A percentile compares a stretch with the other conserved stretches of the same genome.
These are phyloP conservation scores for Pseudozyma hubeiensis DNA, from an alignment of 1,284 basidiomycete species.

Conservation along the genomic window DNA sequence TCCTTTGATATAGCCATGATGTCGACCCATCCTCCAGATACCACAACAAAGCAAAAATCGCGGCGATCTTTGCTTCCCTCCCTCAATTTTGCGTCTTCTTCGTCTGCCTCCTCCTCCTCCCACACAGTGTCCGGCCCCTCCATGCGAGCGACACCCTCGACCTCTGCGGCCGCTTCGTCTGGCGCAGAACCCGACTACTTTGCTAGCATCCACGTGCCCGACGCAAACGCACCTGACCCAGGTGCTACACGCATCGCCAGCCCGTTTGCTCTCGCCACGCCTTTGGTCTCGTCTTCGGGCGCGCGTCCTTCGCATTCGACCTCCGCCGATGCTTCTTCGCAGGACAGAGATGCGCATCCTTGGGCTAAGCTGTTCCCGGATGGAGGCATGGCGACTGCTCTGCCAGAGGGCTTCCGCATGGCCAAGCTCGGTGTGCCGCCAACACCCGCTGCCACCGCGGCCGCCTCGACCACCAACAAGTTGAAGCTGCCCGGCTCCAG, in stretches of 20 bases:
- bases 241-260: slow-evolving; percentile 39
- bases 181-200: slow-evolving; percentile 43
- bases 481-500: slow-evolving; percentile 5
- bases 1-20: slow-evolving; percentile 12
- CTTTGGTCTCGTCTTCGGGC: slow-evolving; percentile 28
- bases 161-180: slow-evolving; percentile 12
- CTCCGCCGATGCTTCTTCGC: neutral
- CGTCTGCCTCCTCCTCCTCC: slow-evolving; percentile 16
- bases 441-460: slow-evolving; percentile 34
- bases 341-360: slow-evolving; percentile 34
- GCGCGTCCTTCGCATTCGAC: slow-evolving; percentile 18
- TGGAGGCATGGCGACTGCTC: slow-evolving; percentile 44
- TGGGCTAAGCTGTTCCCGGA: slow-evolving; percentile 50
- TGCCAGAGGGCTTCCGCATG: slow-evolving; percentile 37
- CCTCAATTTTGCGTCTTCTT: slow-evolving; percentile 31
- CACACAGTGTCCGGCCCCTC: neutral
- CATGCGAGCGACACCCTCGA: neutral
- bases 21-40: slow-evolving; percentile 36
- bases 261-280: slow-evolving; percentile 40
- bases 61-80: slow-evolving; percentile 32
- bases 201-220: slow-evolving; percentile 35
- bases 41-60: slow-evolving; percentile 29
- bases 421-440: slow-evolving; percentile 30
- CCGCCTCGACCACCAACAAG: slow-evolving; percentile 16
- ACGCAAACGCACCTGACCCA: slow-evolving; percentile 15